Base-by-base conservation (phyloP, 106 monocot genomes). In the Vanilla planifolia region DNA sequence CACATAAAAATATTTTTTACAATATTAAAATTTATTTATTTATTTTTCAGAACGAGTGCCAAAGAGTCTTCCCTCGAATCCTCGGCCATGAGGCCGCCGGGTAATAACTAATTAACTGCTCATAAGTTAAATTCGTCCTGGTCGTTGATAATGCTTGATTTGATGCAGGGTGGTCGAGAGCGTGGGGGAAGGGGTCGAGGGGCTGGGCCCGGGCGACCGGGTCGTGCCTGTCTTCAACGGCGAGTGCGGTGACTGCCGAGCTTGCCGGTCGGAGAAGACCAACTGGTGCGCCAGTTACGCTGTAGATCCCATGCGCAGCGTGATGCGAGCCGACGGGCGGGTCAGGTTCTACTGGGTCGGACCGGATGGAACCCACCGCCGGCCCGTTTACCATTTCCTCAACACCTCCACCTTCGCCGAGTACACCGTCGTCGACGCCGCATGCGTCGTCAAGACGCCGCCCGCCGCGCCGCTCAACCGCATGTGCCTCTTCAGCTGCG, bases 351-450 rank as follows among this genome's bases (percentile, higher is more conserved):
- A 43, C 15, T 42, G 66, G 6, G 45, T 15, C 20, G 73, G 40
- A 19, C 15, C 11, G 7, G 51, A 35, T 35, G 60, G 29, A 1
- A 4, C 3, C 33, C 63, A 57, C 1, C 76, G 72, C 1, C 43
- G 48, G 6, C 90, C 87, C 10, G 65, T 96, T 7, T 62, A 84
- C 72, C 96, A 96, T 52, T 96, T 96, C 63, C 76, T 96, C 41
- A 87, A 79, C 84, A 87, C 90, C 14, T 96, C 96, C 5, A 91
- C 90, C 40, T 96, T 96, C 51, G 15, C 81, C 2, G 84, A 96
- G 76, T 90, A 90, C 72, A 96, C 90, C 14, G 96, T 96, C 34
- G 25, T 96, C 8, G 96, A 96, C 55, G 73, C 87, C 10, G 96
- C 79, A 17, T 91, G 96, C 42, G 79, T 76, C 6, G 86, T 85